Evolutionary conservation across 2,329 filamentous ascomycete genomes (phyloP).

Genomic region (Verticillium nubilum): DNA sequence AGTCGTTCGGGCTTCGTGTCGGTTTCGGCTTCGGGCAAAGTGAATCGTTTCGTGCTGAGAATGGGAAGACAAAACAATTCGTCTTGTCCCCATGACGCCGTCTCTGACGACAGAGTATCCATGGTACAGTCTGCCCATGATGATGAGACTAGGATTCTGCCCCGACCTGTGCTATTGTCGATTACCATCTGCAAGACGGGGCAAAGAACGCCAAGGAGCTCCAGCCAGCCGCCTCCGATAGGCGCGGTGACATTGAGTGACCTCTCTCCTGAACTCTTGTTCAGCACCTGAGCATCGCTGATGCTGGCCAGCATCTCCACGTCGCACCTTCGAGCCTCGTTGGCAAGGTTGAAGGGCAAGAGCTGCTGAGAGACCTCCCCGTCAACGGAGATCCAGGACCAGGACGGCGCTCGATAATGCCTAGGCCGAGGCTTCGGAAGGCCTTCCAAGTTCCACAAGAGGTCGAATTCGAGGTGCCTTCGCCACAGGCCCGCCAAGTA

Average conservation of each 20-base stretch:
- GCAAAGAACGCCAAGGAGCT: background rate
- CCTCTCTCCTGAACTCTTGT: background rate
- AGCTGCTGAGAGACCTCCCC: background rate
- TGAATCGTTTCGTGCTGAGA: background rate
- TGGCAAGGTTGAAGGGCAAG: background rate
- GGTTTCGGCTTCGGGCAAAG: background rate
- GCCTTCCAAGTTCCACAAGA: background rate
- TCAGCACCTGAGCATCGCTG: background rate
- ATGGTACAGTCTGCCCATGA: background rate
- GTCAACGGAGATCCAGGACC: background rate
- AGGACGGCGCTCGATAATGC: background rate
- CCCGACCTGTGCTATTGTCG: background rate
- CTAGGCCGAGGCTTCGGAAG: background rate
- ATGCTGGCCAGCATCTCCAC: background rate
- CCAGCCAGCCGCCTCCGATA: background rate
- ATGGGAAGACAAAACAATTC: background rate
- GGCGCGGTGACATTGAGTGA: background rate
- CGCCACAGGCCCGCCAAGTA: background rate
- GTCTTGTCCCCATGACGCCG: background rate
- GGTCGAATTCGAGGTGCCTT: background rate
- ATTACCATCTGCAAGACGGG: background rate
- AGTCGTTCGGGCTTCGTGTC: background rate
- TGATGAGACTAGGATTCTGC: background rate
- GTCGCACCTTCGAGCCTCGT: background rate
- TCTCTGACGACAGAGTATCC: background rate